Evolutionary conservation across 2,329 filamentous ascomycete species (phyloP).

Genomic region (Nemania sp.): DNA sequence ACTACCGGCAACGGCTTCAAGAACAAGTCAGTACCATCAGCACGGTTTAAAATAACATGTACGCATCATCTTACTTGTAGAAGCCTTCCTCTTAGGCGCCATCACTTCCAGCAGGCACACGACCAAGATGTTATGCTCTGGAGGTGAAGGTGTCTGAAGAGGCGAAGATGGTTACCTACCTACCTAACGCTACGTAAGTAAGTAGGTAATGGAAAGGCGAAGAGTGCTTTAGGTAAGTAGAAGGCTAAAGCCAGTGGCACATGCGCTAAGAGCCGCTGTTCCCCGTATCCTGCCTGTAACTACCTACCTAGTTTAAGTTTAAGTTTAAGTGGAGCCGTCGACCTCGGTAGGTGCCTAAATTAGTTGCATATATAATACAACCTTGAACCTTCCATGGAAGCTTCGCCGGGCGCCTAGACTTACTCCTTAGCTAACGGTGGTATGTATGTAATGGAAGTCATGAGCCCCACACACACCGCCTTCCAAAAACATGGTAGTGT

Average conservation of each 20-base stretch:
- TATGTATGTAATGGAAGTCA: background rate
- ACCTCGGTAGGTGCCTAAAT: too few species aligned
- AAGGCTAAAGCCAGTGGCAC: background rate
- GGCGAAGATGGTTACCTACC: background rate
- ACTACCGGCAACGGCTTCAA: slow-evolving; percentile 58
- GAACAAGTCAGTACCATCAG: slow-evolving; percentile 50
- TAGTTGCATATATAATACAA: too few species aligned
- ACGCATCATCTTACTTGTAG: slow-evolving; percentile 57
- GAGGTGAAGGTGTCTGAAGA: slow-evolving; percentile 28
- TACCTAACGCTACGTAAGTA: too few species aligned
- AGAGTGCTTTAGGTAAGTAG: background rate
- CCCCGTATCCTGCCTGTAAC: background rate
- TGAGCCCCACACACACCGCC: slow-evolving; percentile 24
- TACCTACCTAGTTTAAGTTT: too few species aligned
- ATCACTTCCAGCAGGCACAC: slow-evolving; percentile 56
- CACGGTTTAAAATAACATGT: slow-evolving; percentile 16
- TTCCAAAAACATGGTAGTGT: slow-evolving; percentile 4
- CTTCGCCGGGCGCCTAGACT: background rate
- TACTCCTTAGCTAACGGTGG: background rate
- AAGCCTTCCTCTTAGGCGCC: slow-evolving; percentile 79
- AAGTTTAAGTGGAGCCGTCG: background rate
- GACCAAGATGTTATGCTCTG: slow-evolving; percentile 12
- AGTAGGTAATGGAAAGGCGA: background rate
- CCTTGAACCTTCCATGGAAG: too few species aligned
- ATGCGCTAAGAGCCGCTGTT: background rate